Evolutionary conservation across 345 rosid genomes (phyloP).

Genomic region (Eucalyptus cloeziana): DNA sequence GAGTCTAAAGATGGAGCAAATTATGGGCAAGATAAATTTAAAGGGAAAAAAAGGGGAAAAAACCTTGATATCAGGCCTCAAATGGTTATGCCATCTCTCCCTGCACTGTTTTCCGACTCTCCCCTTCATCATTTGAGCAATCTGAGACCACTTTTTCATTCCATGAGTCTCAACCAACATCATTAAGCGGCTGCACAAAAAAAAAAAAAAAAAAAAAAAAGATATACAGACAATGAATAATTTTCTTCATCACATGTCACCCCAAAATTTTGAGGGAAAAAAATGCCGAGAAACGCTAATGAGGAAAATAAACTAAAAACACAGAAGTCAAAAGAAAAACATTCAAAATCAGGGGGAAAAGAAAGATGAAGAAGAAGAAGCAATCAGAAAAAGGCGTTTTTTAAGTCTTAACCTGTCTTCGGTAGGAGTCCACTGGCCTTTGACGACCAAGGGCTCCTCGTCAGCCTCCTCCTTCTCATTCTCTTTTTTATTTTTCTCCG

Average conservation of each 20-base stretch:
- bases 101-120: conserved; percentile 81
- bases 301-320: background rate
- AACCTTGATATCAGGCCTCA: conserved; percentile 76
- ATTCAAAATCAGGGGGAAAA: background rate
- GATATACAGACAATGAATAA: background rate
- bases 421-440: background rate
- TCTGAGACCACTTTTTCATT: conserved; percentile 55
- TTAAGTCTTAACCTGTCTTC: background rate
- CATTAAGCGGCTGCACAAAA: conserved; percentile 19
- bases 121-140: conserved; percentile 43
- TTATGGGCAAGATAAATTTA: background rate
- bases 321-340: background rate
- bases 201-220: background rate
- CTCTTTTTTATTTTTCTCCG: background rate
- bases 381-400: background rate
- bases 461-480: background rate
- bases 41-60: background rate
- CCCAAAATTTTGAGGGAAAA: background rate
- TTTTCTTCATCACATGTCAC: background rate
- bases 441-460: background rate
- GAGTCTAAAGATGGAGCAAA: background rate
- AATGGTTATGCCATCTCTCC: conserved; percentile 87
- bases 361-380: background rate
- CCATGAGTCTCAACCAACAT: conserved; percentile 44
- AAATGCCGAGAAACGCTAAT: background rate